Evolutionary conservation across 768 basidiomycete species (phyloP), one percentile per base, ranked within the genome.

Genomic region (Mycena pura): DNA sequence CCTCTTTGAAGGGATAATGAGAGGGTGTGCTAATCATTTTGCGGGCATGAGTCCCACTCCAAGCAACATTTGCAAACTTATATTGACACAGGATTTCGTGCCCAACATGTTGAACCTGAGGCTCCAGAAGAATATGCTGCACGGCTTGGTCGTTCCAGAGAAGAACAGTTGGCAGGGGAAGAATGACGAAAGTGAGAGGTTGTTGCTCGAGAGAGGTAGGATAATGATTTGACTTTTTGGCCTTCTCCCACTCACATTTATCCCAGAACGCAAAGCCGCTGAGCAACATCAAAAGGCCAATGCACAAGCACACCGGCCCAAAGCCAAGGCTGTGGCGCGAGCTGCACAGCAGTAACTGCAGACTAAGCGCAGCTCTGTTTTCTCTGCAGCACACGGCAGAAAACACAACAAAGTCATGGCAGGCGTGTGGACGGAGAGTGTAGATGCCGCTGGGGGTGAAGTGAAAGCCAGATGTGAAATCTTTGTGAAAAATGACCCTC

Each of bases 401-500:
- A 77, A 90, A 32, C 67, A 73, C 17, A 80, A 73, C 8, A 74
- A 73, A 47, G 90, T 91, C 51, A 86, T 84, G 75, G 82, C 84
- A 63, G 86, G 85, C 27, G 74, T 92, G 21, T 90, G 84, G 83
- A 89, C 90, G 75, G 82, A 89, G 43, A 74, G 75, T 29, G 88
- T 92, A 57, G 89, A 91, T 72, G 86, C 89, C 38, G 79, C 85
- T 10, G 91, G 90, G 46, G 87, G 88, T 28, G 90, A 92, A 76
- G 74, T 88, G 53, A 86, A 84, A 68, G 66, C 72, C 51, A 86
- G 85, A 21, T 82, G 83, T 65, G 82, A 83, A 43, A 78, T 76
- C 50, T 86, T 86, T 66, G 79, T 85, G 44, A 72, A 79, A 60
- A 62, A 36, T 11, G 89, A 91, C 73, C 78, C 77, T n/a, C 74